Percentiles rank a stretch among this genome's conserved stretches.
Conservation (phyloP, 352 stramenopile genomes). For the Globisporangium acanthophoron region DNA sequence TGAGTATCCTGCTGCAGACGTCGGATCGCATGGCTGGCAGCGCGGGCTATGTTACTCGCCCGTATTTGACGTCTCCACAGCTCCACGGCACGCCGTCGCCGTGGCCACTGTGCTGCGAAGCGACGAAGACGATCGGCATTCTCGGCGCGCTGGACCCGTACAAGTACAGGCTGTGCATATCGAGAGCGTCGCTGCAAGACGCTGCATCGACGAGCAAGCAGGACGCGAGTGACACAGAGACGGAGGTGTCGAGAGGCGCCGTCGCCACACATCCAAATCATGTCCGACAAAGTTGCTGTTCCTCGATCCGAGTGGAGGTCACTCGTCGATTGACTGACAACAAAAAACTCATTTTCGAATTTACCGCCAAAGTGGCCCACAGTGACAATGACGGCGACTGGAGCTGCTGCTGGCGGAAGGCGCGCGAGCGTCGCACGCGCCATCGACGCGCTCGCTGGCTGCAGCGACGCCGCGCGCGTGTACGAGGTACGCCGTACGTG, state of each 20-base stretch:
- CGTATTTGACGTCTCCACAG: conserved; percentile 95
- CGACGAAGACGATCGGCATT: conserved; percentile 96
- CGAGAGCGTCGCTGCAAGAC: conserved; percentile 56
- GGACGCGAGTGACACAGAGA: conserved; percentile 9
- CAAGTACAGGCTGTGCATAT: conserved; percentile 88
- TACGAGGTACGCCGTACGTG: too few species aligned
- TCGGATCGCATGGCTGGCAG: conserved; percentile 92
- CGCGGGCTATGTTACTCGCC: conserved; percentile 91
- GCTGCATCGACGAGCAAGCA: conserved; percentile 24
- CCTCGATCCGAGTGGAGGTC: too few species aligned
- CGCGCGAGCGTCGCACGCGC: too few species aligned
- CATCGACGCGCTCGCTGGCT: too few species aligned
- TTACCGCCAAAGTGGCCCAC: too few species aligned
- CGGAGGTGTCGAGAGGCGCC: conserved; percentile 1
- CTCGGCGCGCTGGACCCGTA: conserved; percentile 95
- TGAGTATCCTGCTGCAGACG: conserved; percentile 54
- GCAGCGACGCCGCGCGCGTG: too few species aligned
- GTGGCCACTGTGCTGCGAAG: conserved; percentile 92
- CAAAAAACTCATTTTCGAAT: too few species aligned
- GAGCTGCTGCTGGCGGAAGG: too few species aligned
- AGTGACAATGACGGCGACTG: too few species aligned
- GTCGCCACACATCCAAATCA: too few species aligned
- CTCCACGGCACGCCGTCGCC: conserved; percentile 85
- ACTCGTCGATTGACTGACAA: too few species aligned
- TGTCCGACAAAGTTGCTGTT: too few species aligned